Percentiles rank a stretch among this genome's conserved stretches.
phyloP scores from a whole-genome alignment of 805 yeast genomes.

The Myxozyma sirexii region DNA sequence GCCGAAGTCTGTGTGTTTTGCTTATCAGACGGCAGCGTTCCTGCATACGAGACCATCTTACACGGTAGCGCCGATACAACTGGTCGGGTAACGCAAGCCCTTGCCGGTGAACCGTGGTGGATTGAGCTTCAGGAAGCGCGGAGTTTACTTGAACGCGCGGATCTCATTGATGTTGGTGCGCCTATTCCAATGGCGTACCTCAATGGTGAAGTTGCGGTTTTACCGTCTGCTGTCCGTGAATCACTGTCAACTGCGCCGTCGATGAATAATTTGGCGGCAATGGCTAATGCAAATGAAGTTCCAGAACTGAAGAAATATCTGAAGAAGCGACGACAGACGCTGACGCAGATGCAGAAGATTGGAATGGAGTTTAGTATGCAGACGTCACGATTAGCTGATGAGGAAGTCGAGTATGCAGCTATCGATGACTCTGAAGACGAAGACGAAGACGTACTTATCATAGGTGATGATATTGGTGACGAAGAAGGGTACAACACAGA shows the following conservation, averaged over 20 bases:
- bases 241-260: slow-evolving; percentile 14
- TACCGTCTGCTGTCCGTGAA: slow-evolving; percentile 21
- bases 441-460: slow-evolving; percentile 34
- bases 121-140: slow-evolving; percentile 64
- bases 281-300: slow-evolving; percentile 16
- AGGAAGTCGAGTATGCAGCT: slow-evolving; percentile 38
- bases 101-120: slow-evolving; percentile 88
- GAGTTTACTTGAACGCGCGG: slow-evolving; percentile 35
- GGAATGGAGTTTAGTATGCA: slow-evolving; percentile 83
- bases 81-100: slow-evolving; percentile 52
- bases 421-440: slow-evolving; percentile 37
- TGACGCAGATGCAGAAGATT: slow-evolving; percentile 70
- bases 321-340: slow-evolving; percentile 41
- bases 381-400: slow-evolving; percentile 53
- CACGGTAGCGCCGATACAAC: slow-evolving; percentile 58
- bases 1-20: slow-evolving; percentile 79
- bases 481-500: slow-evolving; percentile 26
- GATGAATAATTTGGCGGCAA: slow-evolving; percentile 1
- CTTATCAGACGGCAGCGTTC: slow-evolving; percentile 56
- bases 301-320: slow-evolving; percentile 24
- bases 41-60: slow-evolving; percentile 73
- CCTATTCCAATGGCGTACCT: slow-evolving; percentile 31
- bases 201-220: slow-evolving; percentile 27
- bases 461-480: slow-evolving; percentile 5
- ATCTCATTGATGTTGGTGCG: slow-evolving; percentile 26